phyloP scores from a whole-genome alignment of 2,329 filamentous ascomycete genomes.

The Trichoderma sp. region DNA sequence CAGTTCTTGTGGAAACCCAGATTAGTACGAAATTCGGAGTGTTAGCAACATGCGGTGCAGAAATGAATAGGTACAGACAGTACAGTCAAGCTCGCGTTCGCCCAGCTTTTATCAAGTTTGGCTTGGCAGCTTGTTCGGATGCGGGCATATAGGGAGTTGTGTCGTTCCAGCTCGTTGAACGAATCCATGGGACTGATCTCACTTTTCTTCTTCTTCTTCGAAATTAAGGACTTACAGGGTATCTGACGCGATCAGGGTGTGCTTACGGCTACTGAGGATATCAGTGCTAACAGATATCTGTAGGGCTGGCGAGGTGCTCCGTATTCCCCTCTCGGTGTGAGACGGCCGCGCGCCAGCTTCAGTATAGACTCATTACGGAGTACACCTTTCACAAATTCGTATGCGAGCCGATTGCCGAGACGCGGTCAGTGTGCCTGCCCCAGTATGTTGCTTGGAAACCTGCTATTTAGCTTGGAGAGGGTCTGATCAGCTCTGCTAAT shows the following conservation, averaged over 20 bases:
- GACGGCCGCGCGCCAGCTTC: neutral
- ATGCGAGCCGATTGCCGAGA: constrained; percentile 12
- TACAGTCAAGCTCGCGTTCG: neutral
- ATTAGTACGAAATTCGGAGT: neutral
- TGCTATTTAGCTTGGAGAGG: neutral
- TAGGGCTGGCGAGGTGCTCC: neutral
- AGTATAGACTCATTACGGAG: neutral
- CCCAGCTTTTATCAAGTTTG: neutral
- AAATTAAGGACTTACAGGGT: neutral
- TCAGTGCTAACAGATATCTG: neutral
- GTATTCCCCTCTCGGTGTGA: neutral
- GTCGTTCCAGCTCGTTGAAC: neutral
- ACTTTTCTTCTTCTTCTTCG: neutral
- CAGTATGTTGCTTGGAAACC: neutral
- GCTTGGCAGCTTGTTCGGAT: neutral
- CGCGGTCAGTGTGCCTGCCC: neutral
- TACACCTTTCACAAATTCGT: neutral
- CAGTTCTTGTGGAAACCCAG: neutral
- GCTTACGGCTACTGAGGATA: neutral
- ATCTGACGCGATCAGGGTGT: neutral
- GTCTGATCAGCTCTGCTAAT: neutral
- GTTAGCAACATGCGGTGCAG: neutral
- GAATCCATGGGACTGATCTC: neutral
- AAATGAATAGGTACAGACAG: neutral
- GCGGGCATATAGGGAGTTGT: neutral